These are phyloP conservation scores for Fallopia convolvulus DNA, from an alignment of 148 eudicot species.

Conservation along the genomic window DNA sequence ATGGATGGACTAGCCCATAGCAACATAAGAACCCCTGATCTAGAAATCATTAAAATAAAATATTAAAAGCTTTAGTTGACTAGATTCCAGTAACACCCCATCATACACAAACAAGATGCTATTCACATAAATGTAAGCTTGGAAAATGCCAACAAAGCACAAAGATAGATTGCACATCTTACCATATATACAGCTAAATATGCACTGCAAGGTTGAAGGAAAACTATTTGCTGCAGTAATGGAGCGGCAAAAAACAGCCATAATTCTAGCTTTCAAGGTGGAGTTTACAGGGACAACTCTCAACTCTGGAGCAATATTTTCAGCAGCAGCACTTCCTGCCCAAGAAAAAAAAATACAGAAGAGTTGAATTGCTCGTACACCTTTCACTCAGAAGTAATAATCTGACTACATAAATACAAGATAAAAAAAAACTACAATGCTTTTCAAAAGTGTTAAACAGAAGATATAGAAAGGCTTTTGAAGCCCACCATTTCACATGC, in stretches of 20 bases:
- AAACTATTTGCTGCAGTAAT: constrained; percentile 90
- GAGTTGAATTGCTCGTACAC: neutral
- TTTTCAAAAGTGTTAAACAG: neutral
- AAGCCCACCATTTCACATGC: neutral
- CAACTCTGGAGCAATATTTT: constrained; percentile 54
- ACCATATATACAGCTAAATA: constrained; percentile 94
- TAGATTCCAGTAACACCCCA: constrained; percentile 3
- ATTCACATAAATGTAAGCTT: neutral
- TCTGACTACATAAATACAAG: neutral
- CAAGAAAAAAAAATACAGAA: constrained; percentile 9
- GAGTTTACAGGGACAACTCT: constrained; percentile 70
- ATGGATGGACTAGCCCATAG: neutral
- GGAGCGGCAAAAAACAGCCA: constrained; percentile 79
- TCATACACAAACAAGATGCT: neutral
- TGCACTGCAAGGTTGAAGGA: constrained; percentile 92
- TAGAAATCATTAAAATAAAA: neutral
- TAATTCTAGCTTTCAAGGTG: constrained; percentile 60
- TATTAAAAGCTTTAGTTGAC: neutral
- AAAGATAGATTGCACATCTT: constrained; percentile 9
- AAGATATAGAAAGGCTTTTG: neutral
- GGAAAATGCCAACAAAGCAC: neutral
- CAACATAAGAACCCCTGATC: neutral
- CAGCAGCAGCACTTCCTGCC: constrained; percentile 66
- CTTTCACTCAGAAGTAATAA: neutral
- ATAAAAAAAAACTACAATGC: neutral